Evolutionary conservation across 2,329 filamentous ascomycete species (phyloP), one percentile per base, ranked within the genome.

Genomic region (Colletotrichum sp.): DNA sequence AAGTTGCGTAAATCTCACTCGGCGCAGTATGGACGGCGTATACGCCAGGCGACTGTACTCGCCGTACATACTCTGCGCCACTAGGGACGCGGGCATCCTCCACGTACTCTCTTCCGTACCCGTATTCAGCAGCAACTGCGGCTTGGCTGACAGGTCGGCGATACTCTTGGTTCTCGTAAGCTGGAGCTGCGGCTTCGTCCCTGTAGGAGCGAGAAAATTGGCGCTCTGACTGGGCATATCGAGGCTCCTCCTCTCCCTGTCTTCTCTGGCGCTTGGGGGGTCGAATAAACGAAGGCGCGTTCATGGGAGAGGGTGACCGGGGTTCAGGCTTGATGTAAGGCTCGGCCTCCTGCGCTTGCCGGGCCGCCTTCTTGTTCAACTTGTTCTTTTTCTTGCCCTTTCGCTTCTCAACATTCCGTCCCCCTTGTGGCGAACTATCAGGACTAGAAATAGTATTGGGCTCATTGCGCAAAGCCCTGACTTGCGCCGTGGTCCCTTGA

Each of bases 321-420:
- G 92, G 92, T 81, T 94, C 92, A 28, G 89, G 85, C 80, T 94
- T 94, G 79, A 94, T 92, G 77, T 89, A 88, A 88, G 49, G 83
- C 83, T 68, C 87, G 57, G 84, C 81, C 77, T 89, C 89, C 66
- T 83, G 85, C 81, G 83, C 87, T 85, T 87, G 87, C 79, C 84
- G 85, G 76, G 90, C 90, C 57, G 87, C 87, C 84, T 87, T 89
- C 79, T 87, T 88, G 81, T 88, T 87, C 79, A 86, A 87, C 81
- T 89, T 87, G 59, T 87, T 85, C 77, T 85, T 90, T 81, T 90
- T 89, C 78, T 87, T 89, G 28, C 81, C 81, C 75, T 85, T 89
- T 79, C 87, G 91, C 80, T 87, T 90, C n/a, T 88, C 90, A 15
- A 80, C 79, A 26, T 83, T 84, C 74, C 85, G 90, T 10, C 86